A percentile compares a stretch with the other conserved stretches of the same genome.
phyloP scores from a whole-genome alignment of 2,329 filamentous ascomycete species.

The Aspergillus alliaceus region DNA sequence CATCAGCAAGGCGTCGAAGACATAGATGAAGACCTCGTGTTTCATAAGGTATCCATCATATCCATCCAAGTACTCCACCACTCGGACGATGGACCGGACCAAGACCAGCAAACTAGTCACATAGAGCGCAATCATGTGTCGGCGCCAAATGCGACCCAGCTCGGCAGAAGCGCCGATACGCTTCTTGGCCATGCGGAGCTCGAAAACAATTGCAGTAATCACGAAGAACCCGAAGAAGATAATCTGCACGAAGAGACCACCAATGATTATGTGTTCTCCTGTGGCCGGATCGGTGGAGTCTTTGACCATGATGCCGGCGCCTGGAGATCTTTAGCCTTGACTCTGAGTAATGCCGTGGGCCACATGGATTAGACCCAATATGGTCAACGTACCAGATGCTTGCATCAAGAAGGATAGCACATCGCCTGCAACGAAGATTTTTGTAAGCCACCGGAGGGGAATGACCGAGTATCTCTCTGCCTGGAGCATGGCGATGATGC shows the following conservation, averaged over 20 bases:
- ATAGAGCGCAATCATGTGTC: slow-evolving; percentile 34
- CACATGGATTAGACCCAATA: too few species aligned
- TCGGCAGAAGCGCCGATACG: too few species aligned
- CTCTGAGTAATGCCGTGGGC: too few species aligned
- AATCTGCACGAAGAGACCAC: slow-evolving; percentile 33
- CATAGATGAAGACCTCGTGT: slow-evolving; percentile 32
- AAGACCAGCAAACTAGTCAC: slow-evolving; percentile 27
- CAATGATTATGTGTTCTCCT: slow-evolving; percentile 30
- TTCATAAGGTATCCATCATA: slow-evolving; percentile 31
- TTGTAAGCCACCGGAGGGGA: slow-evolving; percentile 24
- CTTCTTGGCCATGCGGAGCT: slow-evolving; percentile 33
- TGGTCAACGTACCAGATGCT: slow-evolving; percentile 23
- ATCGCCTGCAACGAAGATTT: slow-evolving; percentile 33
- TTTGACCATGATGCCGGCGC: slow-evolving; percentile 27
- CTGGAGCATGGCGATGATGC: slow-evolving; percentile 28
- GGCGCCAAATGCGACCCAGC: slow-evolving; percentile 34
- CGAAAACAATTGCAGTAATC: slow-evolving; percentile 24
- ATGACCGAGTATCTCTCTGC: slow-evolving; percentile 24
- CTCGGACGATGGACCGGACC: slow-evolving; percentile 30
- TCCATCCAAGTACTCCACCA: slow-evolving; percentile 32
- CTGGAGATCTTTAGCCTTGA: slow-evolving; percentile 13
- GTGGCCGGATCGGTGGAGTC: slow-evolving; percentile 14
- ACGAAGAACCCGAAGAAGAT: slow-evolving; percentile 32
- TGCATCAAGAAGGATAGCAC: slow-evolving; percentile 36
- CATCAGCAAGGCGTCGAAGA: slow-evolving; percentile 35